These are phyloP conservation scores for Carex myosuroides DNA, from an alignment of 176 grass and related monocot species.

Conservation along the genomic window DNA sequence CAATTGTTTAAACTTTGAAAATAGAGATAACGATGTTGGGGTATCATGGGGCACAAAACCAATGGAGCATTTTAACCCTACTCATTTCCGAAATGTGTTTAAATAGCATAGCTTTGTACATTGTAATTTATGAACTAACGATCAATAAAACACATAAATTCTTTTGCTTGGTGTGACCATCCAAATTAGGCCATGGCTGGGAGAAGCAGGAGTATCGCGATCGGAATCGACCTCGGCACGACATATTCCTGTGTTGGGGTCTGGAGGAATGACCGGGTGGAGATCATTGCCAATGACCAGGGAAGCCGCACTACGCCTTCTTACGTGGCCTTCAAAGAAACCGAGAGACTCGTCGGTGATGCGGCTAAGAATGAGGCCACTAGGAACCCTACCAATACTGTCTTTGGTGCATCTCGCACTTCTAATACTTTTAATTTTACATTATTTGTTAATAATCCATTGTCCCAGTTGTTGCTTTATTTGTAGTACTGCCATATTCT, in stretches of 20 bases:
- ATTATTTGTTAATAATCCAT: background rate
- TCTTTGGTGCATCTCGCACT: background rate
- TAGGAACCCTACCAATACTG: background rate
- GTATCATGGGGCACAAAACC: too few species aligned
- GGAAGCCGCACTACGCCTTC: background rate
- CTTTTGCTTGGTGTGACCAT: background rate
- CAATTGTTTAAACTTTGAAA: too few species aligned
- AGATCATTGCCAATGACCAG: background rate
- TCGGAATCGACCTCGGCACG: background rate
- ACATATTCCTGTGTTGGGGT: background rate
- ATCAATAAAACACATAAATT: background rate
- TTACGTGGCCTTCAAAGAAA: background rate
- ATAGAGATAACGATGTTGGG: too few species aligned
- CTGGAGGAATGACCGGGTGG: background rate
- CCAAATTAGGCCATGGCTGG: background rate
- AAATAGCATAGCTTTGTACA: too few species aligned
- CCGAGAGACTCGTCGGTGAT: background rate
- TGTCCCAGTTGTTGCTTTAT: background rate
- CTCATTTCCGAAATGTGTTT: too few species aligned
- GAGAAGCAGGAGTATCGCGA: background rate
- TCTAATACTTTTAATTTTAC: background rate
- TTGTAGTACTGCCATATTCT: background rate
- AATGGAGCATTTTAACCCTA: too few species aligned
- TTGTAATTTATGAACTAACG: too few species aligned
- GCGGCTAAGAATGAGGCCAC: conserved; percentile 5